phyloP scores from a whole-genome alignment of 2,329 filamentous ascomycete genomes.

The Penicillium sp. region DNA sequence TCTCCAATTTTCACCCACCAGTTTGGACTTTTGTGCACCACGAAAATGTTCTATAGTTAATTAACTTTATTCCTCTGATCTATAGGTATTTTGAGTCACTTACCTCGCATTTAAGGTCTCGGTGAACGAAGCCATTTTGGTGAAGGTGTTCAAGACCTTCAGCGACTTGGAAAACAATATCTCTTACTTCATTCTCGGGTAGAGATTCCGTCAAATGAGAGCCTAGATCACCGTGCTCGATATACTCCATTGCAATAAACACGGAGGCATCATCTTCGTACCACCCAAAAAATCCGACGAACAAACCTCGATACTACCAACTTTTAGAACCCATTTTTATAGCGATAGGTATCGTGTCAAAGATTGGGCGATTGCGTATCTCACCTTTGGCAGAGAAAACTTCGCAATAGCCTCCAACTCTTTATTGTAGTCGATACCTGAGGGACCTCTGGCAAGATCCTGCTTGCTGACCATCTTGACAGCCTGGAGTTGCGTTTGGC shows the following conservation, averaged over 20 bases:
- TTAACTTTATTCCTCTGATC: neutral
- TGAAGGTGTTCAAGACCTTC: constrained; percentile 11
- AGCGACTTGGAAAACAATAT: constrained; percentile 6
- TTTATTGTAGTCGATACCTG: neutral
- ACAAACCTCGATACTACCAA: constrained; percentile 12
- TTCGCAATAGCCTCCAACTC: constrained; percentile 17
- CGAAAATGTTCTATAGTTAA: constrained; percentile 8
- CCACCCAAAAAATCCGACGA: constrained; percentile 19
- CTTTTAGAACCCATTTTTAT: too few relatives aligned
- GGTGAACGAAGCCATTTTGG: constrained; percentile 11
- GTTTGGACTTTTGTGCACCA: neutral
- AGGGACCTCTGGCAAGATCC: neutral
- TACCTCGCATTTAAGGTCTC: constrained; percentile 18
- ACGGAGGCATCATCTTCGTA: constrained; percentile 1
- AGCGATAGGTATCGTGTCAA: neutral
- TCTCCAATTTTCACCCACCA: constrained; percentile 19
- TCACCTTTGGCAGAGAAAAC: constrained; percentile 13
- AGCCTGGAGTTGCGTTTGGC: neutral
- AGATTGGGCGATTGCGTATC: neutral
- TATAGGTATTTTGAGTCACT: neutral
- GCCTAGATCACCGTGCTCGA: constrained; percentile 5
- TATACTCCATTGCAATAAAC: constrained; percentile 16
- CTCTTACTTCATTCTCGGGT: constrained; percentile 1
- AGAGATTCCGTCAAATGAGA: constrained; percentile 3
- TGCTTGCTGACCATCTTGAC: neutral